Evolutionary conservation across 305 asterid genomes (phyloP), one percentile per base, ranked within the genome.

Genomic region (Lippia alba): DNA sequence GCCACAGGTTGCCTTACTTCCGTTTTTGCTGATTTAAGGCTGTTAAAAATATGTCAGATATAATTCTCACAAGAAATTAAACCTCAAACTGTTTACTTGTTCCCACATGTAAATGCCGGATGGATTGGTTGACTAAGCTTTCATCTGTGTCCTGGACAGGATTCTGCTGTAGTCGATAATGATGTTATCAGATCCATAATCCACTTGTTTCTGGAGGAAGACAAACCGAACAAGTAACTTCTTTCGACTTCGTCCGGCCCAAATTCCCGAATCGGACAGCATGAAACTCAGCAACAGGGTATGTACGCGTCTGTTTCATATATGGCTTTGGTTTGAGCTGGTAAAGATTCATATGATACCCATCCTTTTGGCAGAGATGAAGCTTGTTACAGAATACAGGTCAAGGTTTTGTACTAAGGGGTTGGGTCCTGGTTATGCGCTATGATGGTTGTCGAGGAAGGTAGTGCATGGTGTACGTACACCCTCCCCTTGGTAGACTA

Each of bases 121-220:
- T 24, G 30, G 30, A 24, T 24, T 24, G 3, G 30, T 24, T 4
- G 14, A 59, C 49, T 50, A 40, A 44, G 12, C 5, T 66, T 49
- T 55, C 48, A 34, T 12, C 59, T 51, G 33, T 49, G 49, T 50
- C 18, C 41, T 20, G 76, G 70, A 71, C 94, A 94, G 97, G 83
- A 79, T 46, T 79, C 86, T 66, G 74, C 81, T 14, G 76, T 80
- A 36, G 75, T 69, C 33, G 85, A 89, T 50, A 83, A 79, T 72
- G 96, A 91, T 84, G 96, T 94, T 69, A 86, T 94, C 59, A 81
- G 78, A 71, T 89, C 97, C 33, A 91, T 94, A 68, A 82, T 90
- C 50, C 97, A 91, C 69, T 78, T 94, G 84, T 85, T 94, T 74
- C 75, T 89, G 34, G 97, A 91, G 71, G 97, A 94, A 88, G 96